Base-by-base conservation (phyloP, 768 basidiomycete species). In the Cystobasidium tubakii region DNA sequence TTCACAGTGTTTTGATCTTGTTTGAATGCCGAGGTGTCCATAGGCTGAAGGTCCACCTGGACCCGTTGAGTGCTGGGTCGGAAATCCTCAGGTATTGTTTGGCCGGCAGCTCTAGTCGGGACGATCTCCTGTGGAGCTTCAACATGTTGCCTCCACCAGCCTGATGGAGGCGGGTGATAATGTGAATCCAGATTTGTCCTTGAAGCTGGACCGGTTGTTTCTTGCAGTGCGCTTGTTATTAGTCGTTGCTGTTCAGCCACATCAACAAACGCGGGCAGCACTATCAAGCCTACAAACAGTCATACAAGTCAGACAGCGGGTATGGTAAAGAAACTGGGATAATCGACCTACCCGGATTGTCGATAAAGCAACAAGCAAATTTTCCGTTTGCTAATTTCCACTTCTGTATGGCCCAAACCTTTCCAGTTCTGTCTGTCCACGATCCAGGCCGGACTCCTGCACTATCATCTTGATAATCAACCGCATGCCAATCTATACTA, bases 181-280 rank as follows among this genome's bases (percentile, higher is more conserved):
- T 97, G 95, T 0, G 87, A 86, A 71, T 94, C 90, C 25, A 97
- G 87, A 77, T 92, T 95, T 0, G 91, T 94, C 70, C 90, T 88
- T 79, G 96, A 96, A 0, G 92, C 91, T 43, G 84, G 81, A 1
- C 84, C 84, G 0, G 93, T 89, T 77, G 94, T 91, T 23, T 88
- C 85, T 12, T 83, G 79, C 7, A 99, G 86, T 27, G 90, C 86
- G 86, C 90, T 90, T 69, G 81, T 82, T 29, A 90, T 84, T 3
- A 97, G 85, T 0, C 84, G 80, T 27, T 87, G 85, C 79, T 98
- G 95, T 43, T 87, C 84, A 21, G 82, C 78, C 0, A 82, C 82
- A 1, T 87, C 83, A 21, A 96, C 78, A 78, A 89, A 92, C 0
- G 84, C 84, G 13, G 95, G 93, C 4, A 99, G 81, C 25, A 96